Base-by-base conservation (phyloP, 2,329 filamentous ascomycete species). In the Colletotrichum lini region DNA sequence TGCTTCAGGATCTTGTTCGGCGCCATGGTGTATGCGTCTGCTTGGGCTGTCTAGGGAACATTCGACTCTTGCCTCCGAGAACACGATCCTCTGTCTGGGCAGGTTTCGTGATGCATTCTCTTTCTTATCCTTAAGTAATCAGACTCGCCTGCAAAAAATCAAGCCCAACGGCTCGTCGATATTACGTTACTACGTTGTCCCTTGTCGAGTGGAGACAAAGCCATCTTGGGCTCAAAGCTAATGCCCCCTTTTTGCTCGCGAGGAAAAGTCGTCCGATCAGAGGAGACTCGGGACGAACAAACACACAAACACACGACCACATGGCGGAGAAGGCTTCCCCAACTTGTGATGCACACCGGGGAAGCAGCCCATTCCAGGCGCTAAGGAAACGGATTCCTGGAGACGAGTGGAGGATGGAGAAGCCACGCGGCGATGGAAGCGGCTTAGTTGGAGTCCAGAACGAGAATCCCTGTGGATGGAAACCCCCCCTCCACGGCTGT, bases 1-100 rank as follows among this genome's bases (percentile, higher is more conserved):
- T 65, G 67, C 30, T 65, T 60, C 21, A 70, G 67, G 44, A 70
- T 70, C 21, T 54, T 53, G 18, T 70, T 70, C 6, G 67, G 62
- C 30, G 67, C 47, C 67, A 66, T 70, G 12, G 5, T 21, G 40
- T 9, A 2, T 42, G 18, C 49, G 18, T 21, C 30, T 38, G n/a
- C 4, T n/a, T 18, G 23, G 53, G 18, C 16, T 69, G 23, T 53
- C n/a, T 5, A 0, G 21, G 9, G 3, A 3, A 38, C n/a, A 2
- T 10, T 52, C 18, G 23, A 18, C 38, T 65, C 26, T 42, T 40
- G 47, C 26, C 54, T 21, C 47, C 12, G 26, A 26, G 12, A 50
- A 61, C 42, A 58, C 38, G 18, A 38, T 52, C 26, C 4, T 18
- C 7, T 42, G 44, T 18, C 6, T 38, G 2, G 38, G 21, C 15